phyloP scores from a whole-genome alignment of 1,139 yeast genomes.

The Pichia sp. region DNA sequence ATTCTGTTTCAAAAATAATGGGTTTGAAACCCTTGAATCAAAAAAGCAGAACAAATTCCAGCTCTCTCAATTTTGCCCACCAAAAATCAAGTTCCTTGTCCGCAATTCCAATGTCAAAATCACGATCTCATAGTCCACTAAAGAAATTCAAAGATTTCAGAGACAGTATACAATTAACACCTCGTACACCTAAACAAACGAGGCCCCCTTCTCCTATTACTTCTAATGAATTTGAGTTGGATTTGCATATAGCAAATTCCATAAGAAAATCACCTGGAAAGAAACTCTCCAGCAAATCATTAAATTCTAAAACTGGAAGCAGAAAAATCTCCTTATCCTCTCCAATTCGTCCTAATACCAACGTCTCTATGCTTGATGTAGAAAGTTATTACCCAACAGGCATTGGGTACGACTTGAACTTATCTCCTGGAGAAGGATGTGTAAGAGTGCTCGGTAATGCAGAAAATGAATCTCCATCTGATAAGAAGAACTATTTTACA shows the following conservation, averaged over 20 bases:
- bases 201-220: neutral
- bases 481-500: neutral
- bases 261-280: slow-evolving; percentile 20
- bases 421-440: neutral
- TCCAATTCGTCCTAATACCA: neutral
- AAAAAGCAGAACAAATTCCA: neutral
- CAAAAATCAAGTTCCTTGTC: slow-evolving; percentile 9
- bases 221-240: slow-evolving; percentile 11
- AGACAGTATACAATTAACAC: slow-evolving; percentile 7
- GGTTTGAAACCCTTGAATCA: neutral
- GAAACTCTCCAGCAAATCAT: slow-evolving; percentile 9
- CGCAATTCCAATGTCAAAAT: slow-evolving; percentile 6
- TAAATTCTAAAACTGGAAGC: slow-evolving; percentile 2
- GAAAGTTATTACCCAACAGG: neutral
- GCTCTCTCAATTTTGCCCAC: slow-evolving; percentile 4
- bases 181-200: slow-evolving; percentile 6
- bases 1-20: slow-evolving; percentile 7
- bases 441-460: neutral
- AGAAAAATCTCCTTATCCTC: neutral
- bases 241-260: slow-evolving; percentile 18
- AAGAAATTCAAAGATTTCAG: slow-evolving; percentile 18
- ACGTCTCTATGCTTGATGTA: neutral
- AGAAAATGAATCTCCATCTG: neutral
- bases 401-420: neutral
- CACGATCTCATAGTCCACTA: slow-evolving; percentile 21